A percentile compares a stretch with the other conserved stretches of the same genome.
Evolutionary conservation across 805 yeast genomes (phyloP).

Genomic region (Nakazawaea ambrosiae): DNA sequence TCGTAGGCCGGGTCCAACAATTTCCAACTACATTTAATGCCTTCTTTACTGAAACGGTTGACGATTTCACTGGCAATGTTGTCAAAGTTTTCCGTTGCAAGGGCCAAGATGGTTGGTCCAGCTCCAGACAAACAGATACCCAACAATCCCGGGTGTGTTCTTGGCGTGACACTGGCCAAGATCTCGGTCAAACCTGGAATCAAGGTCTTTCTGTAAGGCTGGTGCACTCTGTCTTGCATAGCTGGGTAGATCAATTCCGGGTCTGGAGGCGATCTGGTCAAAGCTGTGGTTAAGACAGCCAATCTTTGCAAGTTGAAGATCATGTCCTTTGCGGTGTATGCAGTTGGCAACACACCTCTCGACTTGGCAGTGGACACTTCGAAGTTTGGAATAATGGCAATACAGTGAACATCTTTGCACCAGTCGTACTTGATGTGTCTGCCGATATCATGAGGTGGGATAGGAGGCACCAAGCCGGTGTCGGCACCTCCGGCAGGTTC

Average conservation of each 20-base stretch:
- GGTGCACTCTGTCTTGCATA: constrained; percentile 96
- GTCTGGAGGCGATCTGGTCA: constrained; percentile 79
- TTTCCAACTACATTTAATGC: constrained; percentile 74
- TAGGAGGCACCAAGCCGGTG: constrained; percentile 63
- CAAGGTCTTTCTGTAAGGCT: constrained; percentile 88
- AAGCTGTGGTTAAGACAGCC: constrained; percentile 87
- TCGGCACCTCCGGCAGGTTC: constrained; percentile 65
- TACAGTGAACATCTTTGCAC: constrained; percentile 76
- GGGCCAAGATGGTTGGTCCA: constrained; percentile 92
- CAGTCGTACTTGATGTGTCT: constrained; percentile 81
- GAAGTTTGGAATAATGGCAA: constrained; percentile 88
- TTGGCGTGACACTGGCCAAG: constrained; percentile 72
- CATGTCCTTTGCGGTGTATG: constrained; percentile 73
- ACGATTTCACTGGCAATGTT: constrained; percentile 74
- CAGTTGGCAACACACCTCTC: constrained; percentile 80
- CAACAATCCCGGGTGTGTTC: constrained; percentile 72
- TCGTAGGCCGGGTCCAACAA: constrained; percentile 80
- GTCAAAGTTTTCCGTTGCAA: constrained; percentile 87
- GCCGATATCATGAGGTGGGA: constrained; percentile 85
- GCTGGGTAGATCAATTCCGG: constrained; percentile 82
- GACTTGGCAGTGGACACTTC: constrained; percentile 92
- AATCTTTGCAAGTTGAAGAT: constrained; percentile 91
- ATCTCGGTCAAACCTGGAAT: constrained; percentile 90
- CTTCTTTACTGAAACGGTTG: constrained; percentile 54
- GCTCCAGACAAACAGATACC: constrained; percentile 98